Evolutionary conservation across 2,329 filamentous ascomycete species (phyloP), one percentile per base, ranked within the genome.

Genomic region (Botrytis cinerea): DNA sequence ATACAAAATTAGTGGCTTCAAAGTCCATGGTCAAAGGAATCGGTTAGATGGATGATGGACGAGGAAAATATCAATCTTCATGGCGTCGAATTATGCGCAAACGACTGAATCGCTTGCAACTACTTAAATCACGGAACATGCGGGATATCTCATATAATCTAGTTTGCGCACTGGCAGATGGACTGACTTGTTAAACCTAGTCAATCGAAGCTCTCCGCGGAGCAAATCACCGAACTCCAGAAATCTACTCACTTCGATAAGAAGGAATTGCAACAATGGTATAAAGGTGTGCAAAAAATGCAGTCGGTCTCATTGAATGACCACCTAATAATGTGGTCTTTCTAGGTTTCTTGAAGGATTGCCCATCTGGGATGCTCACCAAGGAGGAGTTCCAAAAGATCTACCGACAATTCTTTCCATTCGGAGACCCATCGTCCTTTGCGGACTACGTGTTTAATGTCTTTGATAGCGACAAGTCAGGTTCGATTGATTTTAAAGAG

Each of bases 311-410:
- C 59, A 68, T 73, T 75, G 68, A 75, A 74, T 76, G 61, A 28
- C 28, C 60, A 63, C 45, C 72, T 72, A 69, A 73, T 72, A 46
- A 60, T 57, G 32, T 71, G 62, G 51, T 62, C 38, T 57, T 57
- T 45, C 18, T 80, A 98, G 95, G 95, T 77, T 98, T 99, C 86
- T 88, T 98, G 75, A 98, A 98, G 87, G 96, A 99, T 84, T 99
- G 96, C 84, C 96, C 96, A 7, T 95, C 93, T 60, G 96, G 96
- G 83, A 97, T 94, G 87, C 92, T 99, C 82, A 96, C 93, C 80
- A 99, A 98, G 85, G 92, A 97, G 81, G 96, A 99, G 84, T 99
- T 99, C 83, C 96, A 98, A 84, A 98, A 98, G 86, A 99, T 99
- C 81, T 99, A 99, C 85, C 93, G 96, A 80, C 96, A 98, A 84